Percentiles rank a stretch among this genome's conserved stretches.
phyloP scores from a whole-genome alignment of 208 protist genomes.

The Leishmania arabica region DNA sequence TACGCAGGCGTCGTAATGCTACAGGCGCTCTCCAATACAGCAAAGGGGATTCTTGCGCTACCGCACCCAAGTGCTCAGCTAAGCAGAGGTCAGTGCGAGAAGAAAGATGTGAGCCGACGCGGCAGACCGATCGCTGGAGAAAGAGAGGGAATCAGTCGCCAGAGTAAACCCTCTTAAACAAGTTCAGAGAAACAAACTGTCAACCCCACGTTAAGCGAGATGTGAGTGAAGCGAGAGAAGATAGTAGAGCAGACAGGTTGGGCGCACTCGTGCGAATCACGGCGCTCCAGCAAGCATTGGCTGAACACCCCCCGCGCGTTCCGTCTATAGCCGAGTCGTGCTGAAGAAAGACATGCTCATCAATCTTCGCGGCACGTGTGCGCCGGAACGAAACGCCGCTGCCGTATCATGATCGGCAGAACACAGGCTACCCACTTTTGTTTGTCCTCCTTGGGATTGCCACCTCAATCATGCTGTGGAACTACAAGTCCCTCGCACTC shows the following conservation, averaged over 20 bases:
- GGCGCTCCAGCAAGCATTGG: not conserved
- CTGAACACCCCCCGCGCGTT: not conserved
- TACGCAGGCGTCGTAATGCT: not conserved
- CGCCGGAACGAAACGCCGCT: not conserved
- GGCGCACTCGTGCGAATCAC: too few relatives aligned
- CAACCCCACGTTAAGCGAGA: not conserved
- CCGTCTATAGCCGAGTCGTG: not conserved
- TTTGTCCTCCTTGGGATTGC: not conserved
- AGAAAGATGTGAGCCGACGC: not conserved
- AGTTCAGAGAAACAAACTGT: not conserved
- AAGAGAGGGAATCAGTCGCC: too few relatives aligned
- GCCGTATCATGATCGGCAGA: not conserved
- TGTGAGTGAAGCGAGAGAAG: not conserved
- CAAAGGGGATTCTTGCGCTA: too few relatives aligned
- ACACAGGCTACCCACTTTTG: not conserved
- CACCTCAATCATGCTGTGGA: not conserved
- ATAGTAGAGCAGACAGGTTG: not conserved
- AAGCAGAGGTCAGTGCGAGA: not conserved
- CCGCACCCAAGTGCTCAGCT: not conserved
- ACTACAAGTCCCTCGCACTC: not conserved
- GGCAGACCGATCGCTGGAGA: not conserved
- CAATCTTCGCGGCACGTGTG: not conserved
- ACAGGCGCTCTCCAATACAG: not conserved
- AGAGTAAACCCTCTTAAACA: not conserved
- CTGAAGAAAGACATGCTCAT: too few relatives aligned